phyloP scores from a whole-genome alignment of 306 rosid species.

The Prinsepia uniflora region DNA sequence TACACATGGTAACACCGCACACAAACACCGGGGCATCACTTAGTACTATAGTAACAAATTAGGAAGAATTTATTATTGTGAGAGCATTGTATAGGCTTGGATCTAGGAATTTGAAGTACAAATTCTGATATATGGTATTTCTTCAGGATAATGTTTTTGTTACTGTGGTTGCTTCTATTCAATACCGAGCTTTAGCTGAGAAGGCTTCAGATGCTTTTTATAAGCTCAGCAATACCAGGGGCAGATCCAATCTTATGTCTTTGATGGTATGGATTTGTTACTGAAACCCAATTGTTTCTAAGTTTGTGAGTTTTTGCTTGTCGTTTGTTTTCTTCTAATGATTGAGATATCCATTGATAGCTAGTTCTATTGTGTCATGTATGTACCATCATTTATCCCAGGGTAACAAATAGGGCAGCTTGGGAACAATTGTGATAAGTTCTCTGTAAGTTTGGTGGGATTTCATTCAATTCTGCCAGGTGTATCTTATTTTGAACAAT shows the following conservation, averaged over 20 bases:
- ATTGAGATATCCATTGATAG: neutral
- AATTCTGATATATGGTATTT: slow-evolving; percentile 18
- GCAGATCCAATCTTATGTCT: slow-evolving; percentile 56
- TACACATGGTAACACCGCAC: neutral
- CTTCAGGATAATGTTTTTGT: slow-evolving; percentile 56
- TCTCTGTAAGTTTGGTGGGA: neutral
- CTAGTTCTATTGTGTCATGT: neutral
- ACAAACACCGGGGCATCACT: neutral
- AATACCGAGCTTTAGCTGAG: slow-evolving; percentile 48
- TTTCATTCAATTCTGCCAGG: neutral
- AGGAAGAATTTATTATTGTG: neutral
- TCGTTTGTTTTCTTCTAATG: neutral
- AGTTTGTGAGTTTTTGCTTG: neutral
- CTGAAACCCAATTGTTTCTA: slow-evolving; percentile 1
- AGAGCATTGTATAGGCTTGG: neutral
- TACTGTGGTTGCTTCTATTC: slow-evolving; percentile 53
- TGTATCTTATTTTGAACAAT: neutral
- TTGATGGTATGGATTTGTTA: slow-evolving; percentile 41
- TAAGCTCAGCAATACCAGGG: slow-evolving; percentile 55
- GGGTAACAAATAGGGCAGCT: neutral
- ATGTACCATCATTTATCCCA: slow-evolving; percentile 1
- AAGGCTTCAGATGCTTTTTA: slow-evolving; percentile 55
- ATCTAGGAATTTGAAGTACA: neutral
- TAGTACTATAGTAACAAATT: neutral
- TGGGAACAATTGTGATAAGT: neutral